Evolutionary conservation across 345 rosid genomes (phyloP).

Genomic region (Moricandia arvensis): DNA sequence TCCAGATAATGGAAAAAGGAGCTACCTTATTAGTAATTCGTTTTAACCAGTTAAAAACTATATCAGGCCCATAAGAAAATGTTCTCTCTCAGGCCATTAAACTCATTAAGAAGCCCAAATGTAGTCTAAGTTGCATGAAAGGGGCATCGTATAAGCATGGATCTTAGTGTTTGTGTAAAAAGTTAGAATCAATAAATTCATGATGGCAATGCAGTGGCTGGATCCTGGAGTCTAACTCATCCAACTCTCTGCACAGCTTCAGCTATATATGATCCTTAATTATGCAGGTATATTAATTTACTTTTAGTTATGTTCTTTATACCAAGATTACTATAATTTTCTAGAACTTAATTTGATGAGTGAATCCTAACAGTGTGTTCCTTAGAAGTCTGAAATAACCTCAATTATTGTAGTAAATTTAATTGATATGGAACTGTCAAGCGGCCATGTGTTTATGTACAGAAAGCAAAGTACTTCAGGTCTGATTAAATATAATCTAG

Average conservation of each 20-base stretch:
- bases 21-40: background rate
- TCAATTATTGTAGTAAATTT: background rate
- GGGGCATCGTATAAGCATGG: too few species aligned
- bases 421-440: background rate
- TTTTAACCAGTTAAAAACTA: background rate
- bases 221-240: conserved; percentile 42
- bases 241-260: conserved; percentile 62
- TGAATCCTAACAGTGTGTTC: background rate
- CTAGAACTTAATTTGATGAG: background rate
- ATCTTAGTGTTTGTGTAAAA: too few species aligned
- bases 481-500: background rate
- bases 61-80: background rate
- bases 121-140: too few species aligned
- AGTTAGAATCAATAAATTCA: too few species aligned
- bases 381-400: background rate
- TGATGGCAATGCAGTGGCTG: conserved; percentile 23
- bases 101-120: too few species aligned
- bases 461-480: background rate
- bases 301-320: background rate
- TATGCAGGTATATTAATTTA: conserved; percentile 49
- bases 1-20: too few species aligned
- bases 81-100: background rate
- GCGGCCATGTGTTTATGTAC: background rate
- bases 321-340: too few species aligned
- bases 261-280: conserved; percentile 58